Evolutionary conservation across 805 yeast genomes (phyloP), one percentile per base, ranked within the genome.

Genomic region (Yarrowia sp.): DNA sequence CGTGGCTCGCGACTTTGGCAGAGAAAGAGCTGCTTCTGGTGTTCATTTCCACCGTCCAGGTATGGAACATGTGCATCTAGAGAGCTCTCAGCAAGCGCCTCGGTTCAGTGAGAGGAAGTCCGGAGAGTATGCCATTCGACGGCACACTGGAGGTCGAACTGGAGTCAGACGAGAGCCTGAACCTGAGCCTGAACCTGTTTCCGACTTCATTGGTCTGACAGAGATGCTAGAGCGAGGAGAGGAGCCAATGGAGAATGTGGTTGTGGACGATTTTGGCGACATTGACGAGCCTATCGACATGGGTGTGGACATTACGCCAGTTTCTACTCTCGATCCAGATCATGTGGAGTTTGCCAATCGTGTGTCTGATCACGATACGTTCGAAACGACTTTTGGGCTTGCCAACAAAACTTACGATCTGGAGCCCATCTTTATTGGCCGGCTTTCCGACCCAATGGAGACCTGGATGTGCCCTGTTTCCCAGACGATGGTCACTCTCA

Each of bases 381-480:
- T 47, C 18, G 56, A 47, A 16, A 47, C 56, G 9, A 32, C 56
- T 22, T 47, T 47, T 22, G 56, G 56, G 2, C 22, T 47, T 13
- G 56, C 39, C 4, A 22, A 33, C 27, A 31, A 33, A 29, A 31
- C 21, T 6, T 47, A 47, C n/a, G 6, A 27, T 2, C 31, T 47
- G 18, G 56, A 47, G 1, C 41, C 56, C 10, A 16, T 47, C n/a
- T 47, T 47, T 18, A 13, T 47, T 16, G 56, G 31, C 4, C 25
- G 39, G 6, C 39, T 47, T 24, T 9, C n/a, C 12, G 2, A 18
- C 1, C 31, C 39, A 0, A 5, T 47, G 31, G 56, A 47, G 10
- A 18, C 56, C 3, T 47, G 56, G 56, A n/a, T 47, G 29, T 47
- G 56, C n/a, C 56, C 56, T 10, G 56, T 47, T 5, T 32, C 22